Conservation (phyloP, 2,329 filamentous ascomycete species). For the Alternaria sp. region DNA sequence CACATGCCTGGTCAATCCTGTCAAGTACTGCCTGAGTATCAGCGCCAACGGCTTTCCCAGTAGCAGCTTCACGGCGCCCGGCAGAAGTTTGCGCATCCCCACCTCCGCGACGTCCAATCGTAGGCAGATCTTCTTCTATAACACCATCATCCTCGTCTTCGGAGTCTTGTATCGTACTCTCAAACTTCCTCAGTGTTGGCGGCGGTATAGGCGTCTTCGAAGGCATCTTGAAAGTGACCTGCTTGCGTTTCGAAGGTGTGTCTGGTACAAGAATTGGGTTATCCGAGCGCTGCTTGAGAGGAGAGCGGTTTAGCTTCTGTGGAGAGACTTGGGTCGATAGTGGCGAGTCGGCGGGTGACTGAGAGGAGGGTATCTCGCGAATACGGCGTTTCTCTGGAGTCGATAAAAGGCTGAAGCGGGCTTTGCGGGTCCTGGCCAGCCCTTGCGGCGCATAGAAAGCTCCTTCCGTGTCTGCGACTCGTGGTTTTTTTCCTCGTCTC, state of each 20-base stretch:
- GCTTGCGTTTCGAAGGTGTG: conserved; percentile 40
- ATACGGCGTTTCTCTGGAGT: conserved; percentile 42
- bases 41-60: conserved; percentile 18
- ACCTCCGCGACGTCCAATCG: conserved; percentile 1
- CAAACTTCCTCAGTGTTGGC: conserved; percentile 30
- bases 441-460: background rate
- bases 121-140: conserved; percentile 22
- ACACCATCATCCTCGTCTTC: conserved; percentile 41
- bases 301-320: conserved; percentile 19
- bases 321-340: conserved; percentile 37
- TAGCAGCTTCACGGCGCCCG: background rate
- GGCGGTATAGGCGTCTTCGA: conserved; percentile 16
- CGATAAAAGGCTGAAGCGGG: conserved; percentile 37
- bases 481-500: background rate
- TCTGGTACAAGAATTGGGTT: conserved; percentile 19
- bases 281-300: conserved; percentile 19
- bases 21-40: conserved; percentile 37
- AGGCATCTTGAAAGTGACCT: conserved; percentile 34
- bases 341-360: conserved; percentile 41
- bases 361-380: conserved; percentile 44
- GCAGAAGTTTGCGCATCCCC: conserved; percentile 8
- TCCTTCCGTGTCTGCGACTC: background rate
- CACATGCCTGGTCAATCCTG: conserved; percentile 36
- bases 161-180: conserved; percentile 40
- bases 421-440: conserved; percentile 10